Evolutionary conservation across 108 stramenopile species (phyloP).

Genomic region (Nitzschia palea): DNA sequence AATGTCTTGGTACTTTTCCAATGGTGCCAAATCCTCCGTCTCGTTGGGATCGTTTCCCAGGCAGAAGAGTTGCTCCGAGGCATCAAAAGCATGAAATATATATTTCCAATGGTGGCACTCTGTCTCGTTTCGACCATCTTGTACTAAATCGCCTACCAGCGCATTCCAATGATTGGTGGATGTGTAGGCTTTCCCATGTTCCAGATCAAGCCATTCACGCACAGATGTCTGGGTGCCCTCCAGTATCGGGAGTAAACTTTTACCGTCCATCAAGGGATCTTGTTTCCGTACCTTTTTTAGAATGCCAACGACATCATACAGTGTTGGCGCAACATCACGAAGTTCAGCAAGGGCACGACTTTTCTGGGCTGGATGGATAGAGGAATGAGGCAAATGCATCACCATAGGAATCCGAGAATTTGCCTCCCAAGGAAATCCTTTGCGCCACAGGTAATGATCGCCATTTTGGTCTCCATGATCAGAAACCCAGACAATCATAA

Average conservation of each 20-base stretch:
- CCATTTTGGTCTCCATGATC: constrained; percentile 52
- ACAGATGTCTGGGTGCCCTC: constrained; percentile 5
- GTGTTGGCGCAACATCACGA: constrained; percentile 39
- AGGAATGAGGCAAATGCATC: constrained; percentile 13
- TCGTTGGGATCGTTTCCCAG: constrained; percentile 34
- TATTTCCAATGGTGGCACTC: constrained; percentile 29
- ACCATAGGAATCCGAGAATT: constrained; percentile 18
- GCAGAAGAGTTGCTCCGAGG: constrained; percentile 38
- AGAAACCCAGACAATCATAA: constrained; percentile 33
- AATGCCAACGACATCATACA: constrained; percentile 27
- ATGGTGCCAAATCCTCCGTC: constrained; percentile 20
- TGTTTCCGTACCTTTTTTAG: constrained; percentile 14
- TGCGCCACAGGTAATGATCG: constrained; percentile 47
- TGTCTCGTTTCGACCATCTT: background rate
- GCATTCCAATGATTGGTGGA: constrained; percentile 39
- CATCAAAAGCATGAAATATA: constrained; percentile 30
- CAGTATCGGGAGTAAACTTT: constrained; percentile 28
- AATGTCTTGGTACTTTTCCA: background rate
- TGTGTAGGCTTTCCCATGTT: constrained; percentile 25
- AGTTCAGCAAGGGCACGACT: constrained; percentile 32
- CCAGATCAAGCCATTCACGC: constrained; percentile 40
- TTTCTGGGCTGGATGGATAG: background rate
- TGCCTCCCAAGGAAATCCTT: constrained; percentile 45
- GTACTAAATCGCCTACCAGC: constrained; percentile 18
- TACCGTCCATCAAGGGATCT: constrained; percentile 43